These are phyloP conservation scores for Termitomyces sp. DNA, from an alignment of 768 basidiomycete genomes.

Conservation along the genomic window DNA sequence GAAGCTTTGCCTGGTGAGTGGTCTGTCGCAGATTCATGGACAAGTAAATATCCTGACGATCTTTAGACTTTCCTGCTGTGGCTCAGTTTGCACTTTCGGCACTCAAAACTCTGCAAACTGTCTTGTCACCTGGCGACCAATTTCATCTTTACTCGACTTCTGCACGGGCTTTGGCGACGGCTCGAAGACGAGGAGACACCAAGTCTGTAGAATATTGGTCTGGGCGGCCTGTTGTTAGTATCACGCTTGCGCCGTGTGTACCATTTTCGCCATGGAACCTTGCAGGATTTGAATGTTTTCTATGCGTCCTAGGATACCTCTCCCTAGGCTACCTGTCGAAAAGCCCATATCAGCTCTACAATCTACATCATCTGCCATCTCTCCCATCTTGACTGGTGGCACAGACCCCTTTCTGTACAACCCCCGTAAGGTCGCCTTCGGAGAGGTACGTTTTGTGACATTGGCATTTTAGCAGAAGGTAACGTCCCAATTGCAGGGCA, in stretches of 20 bases:
- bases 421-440: conserved; percentile 59
- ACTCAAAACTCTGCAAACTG: conserved; percentile 63
- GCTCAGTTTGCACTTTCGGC: conserved; percentile 89
- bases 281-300: conserved; percentile 3
- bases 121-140: conserved; percentile 76
- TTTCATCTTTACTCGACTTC: conserved; percentile 71
- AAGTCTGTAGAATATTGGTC: conserved; percentile 84
- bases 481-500: conserved; percentile 31
- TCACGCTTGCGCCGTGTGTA: conserved; percentile 73
- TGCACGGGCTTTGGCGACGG: conserved; percentile 64
- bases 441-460: conserved; percentile 42
- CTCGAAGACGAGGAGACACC: conserved; percentile 71
- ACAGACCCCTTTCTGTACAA: conserved; percentile 91
- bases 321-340: conserved; percentile 68
- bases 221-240: conserved; percentile 69
- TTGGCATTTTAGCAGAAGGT: background rate
- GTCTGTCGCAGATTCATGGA: background rate
- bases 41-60: background rate
- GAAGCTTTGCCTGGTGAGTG: conserved; percentile 82
- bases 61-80: conserved; percentile 74
- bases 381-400: conserved; percentile 50
- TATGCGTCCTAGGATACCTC: conserved; percentile 48
- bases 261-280: conserved; percentile 1
- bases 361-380: conserved; percentile 30
- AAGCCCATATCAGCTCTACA: conserved; percentile 58